Base-by-base conservation (phyloP, 108 stramenopile species). In the Discostella stelligeroides region DNA sequence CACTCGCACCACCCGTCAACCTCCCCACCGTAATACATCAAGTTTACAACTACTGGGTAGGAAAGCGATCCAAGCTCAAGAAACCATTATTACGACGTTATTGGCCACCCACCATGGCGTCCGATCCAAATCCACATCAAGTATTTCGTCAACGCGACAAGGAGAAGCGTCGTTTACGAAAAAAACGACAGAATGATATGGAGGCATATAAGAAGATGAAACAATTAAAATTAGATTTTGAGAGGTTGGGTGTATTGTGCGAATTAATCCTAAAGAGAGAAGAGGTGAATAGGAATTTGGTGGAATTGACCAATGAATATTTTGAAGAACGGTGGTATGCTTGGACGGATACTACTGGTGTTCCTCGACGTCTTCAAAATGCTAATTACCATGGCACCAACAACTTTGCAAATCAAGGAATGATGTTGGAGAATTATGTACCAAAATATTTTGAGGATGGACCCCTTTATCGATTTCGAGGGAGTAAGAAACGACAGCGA, bases 101-200 rank as follows among this genome's bases (percentile, higher is more conserved):
- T 70, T 97, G 97, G 94, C 98, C 98, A 1, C 79, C 85, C 12
- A 98, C 98, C 5, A 68, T 89, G 5, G 67, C 75, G 0, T 92
- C 92, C 28, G 97, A 98, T 75, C 86, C 92, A 18, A 95, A 98
- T 75, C 98, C 98, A 7, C 98, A 98, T 78, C 61, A 85, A 58
- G 95, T 96, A 50, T 97, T 97, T 73, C 92, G 97, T 21, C 95
- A 92, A 2, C 85, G 97, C 10, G 96, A 97, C 70, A 95, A 97
- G 77, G 98, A 97, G 86, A 91, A 96, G 70, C 97, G 97, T 72
- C 95, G 95, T 67, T 82, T 98, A 18, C 80, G 98, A 0, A 95
- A 93, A 63, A 92, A 95, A 56, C 85, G 96, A 40, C 86, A 89
- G 74, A 97, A 97, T 82, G 98, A 98, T 70, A 57, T 96, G 62